Evolutionary conservation across 1,284 basidiomycete genomes (phyloP).

Genomic region (Puccinia sorghi): DNA sequence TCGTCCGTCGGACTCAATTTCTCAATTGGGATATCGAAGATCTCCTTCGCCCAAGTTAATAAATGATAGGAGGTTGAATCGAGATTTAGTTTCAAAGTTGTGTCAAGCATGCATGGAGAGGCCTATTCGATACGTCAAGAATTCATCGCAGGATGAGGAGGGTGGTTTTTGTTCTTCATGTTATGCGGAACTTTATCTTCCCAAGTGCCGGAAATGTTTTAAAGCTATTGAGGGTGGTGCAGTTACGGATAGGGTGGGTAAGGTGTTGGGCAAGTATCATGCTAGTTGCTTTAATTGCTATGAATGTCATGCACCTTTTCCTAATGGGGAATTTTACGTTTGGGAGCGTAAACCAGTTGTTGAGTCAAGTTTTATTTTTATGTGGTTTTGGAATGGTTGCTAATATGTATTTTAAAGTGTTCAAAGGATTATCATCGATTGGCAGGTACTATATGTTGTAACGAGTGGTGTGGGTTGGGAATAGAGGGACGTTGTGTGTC

Average conservation of each 20-base stretch:
- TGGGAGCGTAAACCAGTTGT: constrained; percentile 36
- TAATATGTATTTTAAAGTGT: constrained; percentile 49
- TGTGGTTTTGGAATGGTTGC: background rate
- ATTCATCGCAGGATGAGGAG: background rate
- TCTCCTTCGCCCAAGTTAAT: constrained; percentile 14
- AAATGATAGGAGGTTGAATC: no score
- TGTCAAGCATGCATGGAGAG: background rate
- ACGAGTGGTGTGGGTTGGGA: constrained; percentile 52
- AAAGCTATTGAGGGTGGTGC: constrained; percentile 55
- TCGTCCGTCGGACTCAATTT: constrained; percentile 41
- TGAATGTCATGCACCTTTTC: constrained; percentile 53
- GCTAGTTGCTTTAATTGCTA: constrained; percentile 55
- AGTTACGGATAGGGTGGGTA: constrained; percentile 55
- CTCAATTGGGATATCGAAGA: constrained; percentile 15
- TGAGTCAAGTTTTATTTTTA: no score
- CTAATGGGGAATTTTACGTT: constrained; percentile 56
- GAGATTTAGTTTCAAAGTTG: no score
- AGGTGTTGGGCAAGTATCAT: constrained; percentile 56
- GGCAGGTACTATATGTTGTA: constrained; percentile 55
- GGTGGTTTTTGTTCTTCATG: constrained; percentile 55
- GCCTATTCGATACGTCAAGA: background rate
- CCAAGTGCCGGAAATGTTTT: constrained; percentile 56
- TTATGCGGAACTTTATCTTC: constrained; percentile 56
- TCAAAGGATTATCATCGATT: constrained; percentile 55
- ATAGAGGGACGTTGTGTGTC: constrained; percentile 57